These are phyloP conservation scores for Trypanosoma mega DNA, from an alignment of 208 protist species.

Conservation along the genomic window DNA sequence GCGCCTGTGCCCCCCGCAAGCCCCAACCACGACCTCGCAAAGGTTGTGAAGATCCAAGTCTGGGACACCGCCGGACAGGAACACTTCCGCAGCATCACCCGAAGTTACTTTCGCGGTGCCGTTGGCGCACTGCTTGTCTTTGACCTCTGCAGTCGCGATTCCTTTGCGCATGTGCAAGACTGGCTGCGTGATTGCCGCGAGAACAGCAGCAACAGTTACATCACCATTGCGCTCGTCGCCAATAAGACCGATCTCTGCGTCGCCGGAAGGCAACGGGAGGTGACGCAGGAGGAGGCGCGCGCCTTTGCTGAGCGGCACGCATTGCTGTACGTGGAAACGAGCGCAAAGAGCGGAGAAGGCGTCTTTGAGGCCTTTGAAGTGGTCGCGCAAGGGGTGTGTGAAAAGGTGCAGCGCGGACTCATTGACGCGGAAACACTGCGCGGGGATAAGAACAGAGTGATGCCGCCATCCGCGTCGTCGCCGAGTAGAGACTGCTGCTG, in stretches of 20 bases:
- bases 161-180: constrained; percentile 88
- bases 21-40: constrained; percentile 30
- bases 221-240: constrained; percentile 96
- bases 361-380: constrained; percentile 87
- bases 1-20: background rate
- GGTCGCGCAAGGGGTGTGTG: constrained; percentile 78
- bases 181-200: constrained; percentile 92
- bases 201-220: constrained; percentile 76
- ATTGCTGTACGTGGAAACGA: constrained; percentile 94
- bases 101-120: constrained; percentile 54
- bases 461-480: too few relatives aligned
- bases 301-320: constrained; percentile 89
- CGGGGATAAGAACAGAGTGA: background rate
- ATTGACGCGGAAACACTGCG: constrained; percentile 42
- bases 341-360: constrained; percentile 90
- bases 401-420: constrained; percentile 78
- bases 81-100: constrained; percentile 32
- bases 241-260: constrained; percentile 94
- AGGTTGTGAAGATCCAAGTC: constrained; percentile 95
- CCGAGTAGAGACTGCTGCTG: too few relatives aligned
- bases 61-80: constrained; percentile 92
- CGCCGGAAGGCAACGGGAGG: constrained; percentile 33
- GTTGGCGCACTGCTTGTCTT: constrained; percentile 95
- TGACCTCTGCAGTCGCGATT: constrained; percentile 90
- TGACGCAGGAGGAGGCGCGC: constrained; percentile 84